Evolutionary conservation across 352 stramenopile genomes (phyloP).

Genomic region (Lagenidium sp.): DNA sequence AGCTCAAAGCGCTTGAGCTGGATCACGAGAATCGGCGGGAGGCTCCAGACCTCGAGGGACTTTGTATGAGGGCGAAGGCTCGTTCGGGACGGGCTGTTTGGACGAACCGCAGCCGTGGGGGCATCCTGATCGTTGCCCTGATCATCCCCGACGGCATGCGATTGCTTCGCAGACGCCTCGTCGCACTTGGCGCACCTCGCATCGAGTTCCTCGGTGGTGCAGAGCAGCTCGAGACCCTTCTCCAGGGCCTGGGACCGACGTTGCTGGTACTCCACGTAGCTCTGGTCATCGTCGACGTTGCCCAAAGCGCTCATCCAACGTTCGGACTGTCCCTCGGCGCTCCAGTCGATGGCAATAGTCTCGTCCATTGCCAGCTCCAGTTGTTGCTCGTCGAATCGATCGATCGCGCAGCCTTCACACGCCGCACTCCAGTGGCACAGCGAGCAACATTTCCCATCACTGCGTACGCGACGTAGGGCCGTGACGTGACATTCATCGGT

Average conservation of each 20-base stretch:
- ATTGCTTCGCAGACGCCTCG: neutral
- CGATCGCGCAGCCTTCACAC: constrained; percentile 43
- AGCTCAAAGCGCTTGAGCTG: constrained; percentile 64
- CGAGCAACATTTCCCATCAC: constrained; percentile 32
- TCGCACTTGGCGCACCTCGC: constrained; percentile 31
- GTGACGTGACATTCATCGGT: neutral
- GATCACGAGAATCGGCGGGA: constrained; percentile 44
- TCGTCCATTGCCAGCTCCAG: constrained; percentile 34
- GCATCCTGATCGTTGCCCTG: no score
- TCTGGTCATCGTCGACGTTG: constrained; percentile 22
- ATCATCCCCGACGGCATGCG: no score
- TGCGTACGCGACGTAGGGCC: constrained; percentile 30
- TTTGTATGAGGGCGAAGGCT: constrained; percentile 50
- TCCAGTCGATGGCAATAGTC: constrained; percentile 64
- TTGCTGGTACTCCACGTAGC: constrained; percentile 22
- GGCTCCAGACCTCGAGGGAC: constrained; percentile 34
- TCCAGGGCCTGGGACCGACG: constrained; percentile 19
- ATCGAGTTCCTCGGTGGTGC: constrained; percentile 31
- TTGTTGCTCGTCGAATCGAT: constrained; percentile 15
- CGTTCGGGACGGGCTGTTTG: no score
- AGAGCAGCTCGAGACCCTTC: constrained; percentile 37
- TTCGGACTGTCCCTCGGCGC: constrained; percentile 12
- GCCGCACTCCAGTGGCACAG: constrained; percentile 41
- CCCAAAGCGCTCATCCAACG: constrained; percentile 12
- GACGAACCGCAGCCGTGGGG: no score